phyloP scores from a whole-genome alignment of 2,329 filamentous ascomycete species.

The Pseudogymnoascus sp. region DNA sequence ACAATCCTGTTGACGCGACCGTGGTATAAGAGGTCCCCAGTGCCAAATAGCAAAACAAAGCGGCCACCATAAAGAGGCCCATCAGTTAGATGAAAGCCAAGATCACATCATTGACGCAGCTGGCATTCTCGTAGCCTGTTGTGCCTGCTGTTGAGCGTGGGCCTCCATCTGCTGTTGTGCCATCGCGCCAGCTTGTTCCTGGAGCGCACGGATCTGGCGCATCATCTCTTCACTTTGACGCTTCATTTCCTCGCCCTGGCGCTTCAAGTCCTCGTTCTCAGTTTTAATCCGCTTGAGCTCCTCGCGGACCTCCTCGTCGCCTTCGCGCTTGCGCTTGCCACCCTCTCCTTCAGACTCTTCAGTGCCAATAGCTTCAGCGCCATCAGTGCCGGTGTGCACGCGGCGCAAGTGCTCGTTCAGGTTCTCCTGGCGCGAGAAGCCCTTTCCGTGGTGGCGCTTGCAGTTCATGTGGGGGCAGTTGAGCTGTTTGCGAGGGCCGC shows the following conservation, averaged over 20 bases:
- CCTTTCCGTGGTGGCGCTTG: constrained; percentile 80
- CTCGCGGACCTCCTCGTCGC: constrained; percentile 42
- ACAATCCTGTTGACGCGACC: neutral
- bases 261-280: constrained; percentile 55
- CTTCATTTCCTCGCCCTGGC: constrained; percentile 42
- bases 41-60: neutral
- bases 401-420: constrained; percentile 86
- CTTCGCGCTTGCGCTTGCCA: constrained; percentile 39
- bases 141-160: constrained; percentile 1
- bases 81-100: neutral
- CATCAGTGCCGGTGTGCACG: constrained; percentile 60
- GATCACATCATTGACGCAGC: constrained; percentile 7
- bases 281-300: constrained; percentile 60
- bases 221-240: constrained; percentile 16
- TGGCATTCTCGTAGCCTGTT: constrained; percentile 7
- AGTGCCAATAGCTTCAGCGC: constrained; percentile 28
- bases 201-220: constrained; percentile 12
- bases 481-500: constrained; percentile 77
- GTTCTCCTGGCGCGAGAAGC: constrained; percentile 90
- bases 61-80: neutral
- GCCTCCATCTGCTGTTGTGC: constrained; percentile 2
- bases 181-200: neutral
- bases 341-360: constrained; percentile 36
- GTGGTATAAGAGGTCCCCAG: neutral
- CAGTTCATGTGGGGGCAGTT: constrained; percentile 82